Base-by-base conservation (phyloP, 331 rosid genomes). In the Prunus yedoensis region DNA sequence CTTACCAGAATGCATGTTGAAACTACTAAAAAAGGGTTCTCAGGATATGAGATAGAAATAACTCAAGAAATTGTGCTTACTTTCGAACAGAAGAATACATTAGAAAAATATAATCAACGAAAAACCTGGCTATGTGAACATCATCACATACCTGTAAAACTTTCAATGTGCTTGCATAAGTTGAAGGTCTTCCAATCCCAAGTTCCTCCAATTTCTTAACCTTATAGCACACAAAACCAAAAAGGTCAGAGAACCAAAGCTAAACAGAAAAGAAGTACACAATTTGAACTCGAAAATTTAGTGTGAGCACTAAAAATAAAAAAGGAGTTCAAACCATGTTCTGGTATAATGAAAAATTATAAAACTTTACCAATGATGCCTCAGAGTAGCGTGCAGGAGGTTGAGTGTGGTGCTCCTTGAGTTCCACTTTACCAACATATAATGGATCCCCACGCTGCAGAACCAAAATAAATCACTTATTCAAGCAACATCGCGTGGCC, bases 111-210 rank as follows among this genome's bases (percentile, higher is more conserved):
- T 30, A 46, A 72, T 45, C 13, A 25, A 61, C 5, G 13, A 59
- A 18, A 32, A 46, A 61, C 16, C 60, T n/a, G 46, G 57, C 20
- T 41, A 38, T 65, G 83, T 81, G 77, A 52, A 58, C 64, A 70
- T 9, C n/a, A 62, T 75, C 71, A 80, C 45, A 21, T 85, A 89
- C 99, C 98, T 88, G 84, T 78, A 95, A 87, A 71, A 95, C 99
- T 86, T 86, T 95, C 77, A 95, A 46, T 54, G 94, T 95, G 79
- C 83, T 62, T 50, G 96, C 98, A 88, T 95, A 95, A 45, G 99
- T 95, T 7, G 99, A 95, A 66, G 99, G 99, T 83, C 99, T 92
- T 79, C 99, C 98, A 77, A 95, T 95, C 58, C 99, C 99, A 77
- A 95, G 97, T 89, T 95, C 98, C 90, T 95, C 99, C 69, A 95